Conservation (phyloP, 2,329 filamentous ascomycete genomes). For the Microdochium trichocladiopsis region DNA sequence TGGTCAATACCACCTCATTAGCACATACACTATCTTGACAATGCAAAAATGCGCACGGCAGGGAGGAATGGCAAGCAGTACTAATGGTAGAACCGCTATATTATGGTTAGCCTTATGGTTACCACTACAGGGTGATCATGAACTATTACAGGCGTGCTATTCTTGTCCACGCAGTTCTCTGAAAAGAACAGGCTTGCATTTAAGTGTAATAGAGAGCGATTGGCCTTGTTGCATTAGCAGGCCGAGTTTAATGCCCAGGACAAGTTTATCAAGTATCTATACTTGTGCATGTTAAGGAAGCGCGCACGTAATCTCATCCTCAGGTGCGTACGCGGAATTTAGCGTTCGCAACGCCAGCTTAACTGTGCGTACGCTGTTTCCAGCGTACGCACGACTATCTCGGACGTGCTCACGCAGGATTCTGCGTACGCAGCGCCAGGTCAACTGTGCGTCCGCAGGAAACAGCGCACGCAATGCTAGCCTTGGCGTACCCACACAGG, state of each 20-base stretch:
- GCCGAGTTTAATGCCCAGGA: background rate
- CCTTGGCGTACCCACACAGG: background rate
- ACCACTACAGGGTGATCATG: background rate
- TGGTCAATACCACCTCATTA: background rate
- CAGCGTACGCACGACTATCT: background rate
- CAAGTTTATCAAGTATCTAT: background rate
- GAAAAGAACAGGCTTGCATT: background rate
- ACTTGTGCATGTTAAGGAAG: background rate
- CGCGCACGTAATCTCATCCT: background rate
- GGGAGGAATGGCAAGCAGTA: background rate
- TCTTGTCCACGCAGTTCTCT: background rate
- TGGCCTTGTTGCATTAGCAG: background rate
- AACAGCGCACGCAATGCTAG: background rate
- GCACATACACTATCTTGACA: background rate
- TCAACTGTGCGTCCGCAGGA: background rate
- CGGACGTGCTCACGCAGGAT: background rate
- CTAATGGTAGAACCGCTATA: background rate
- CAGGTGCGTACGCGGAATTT: background rate
- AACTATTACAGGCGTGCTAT: background rate
- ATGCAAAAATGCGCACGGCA: background rate
- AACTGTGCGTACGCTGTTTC: background rate
- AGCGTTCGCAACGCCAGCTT: background rate
- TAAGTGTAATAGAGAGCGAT: background rate
- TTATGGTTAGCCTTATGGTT: background rate
- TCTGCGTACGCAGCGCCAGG: background rate